A percentile compares a stretch with the other conserved stretches of the same genome.
These are phyloP conservation scores for Phytopythium ostracodes DNA, from an alignment of 352 stramenopile species.

Conservation along the genomic window DNA sequence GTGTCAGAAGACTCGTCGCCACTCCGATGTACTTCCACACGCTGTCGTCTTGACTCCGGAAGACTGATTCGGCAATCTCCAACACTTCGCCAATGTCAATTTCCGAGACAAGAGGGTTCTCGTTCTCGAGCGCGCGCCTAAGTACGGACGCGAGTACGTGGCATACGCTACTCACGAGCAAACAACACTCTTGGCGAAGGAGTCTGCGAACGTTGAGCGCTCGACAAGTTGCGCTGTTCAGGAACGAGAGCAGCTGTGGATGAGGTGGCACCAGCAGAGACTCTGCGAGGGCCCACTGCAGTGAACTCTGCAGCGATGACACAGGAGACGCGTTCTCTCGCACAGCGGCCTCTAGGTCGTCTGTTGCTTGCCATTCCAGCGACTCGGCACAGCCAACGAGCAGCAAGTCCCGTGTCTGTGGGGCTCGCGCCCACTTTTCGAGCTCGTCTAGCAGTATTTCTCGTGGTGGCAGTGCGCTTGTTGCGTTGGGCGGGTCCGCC, in stretches of 20 bases:
- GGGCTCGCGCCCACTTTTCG: background rate
- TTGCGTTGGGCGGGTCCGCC: too few species aligned
- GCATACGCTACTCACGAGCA: constrained; percentile 1
- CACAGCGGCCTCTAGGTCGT: background rate
- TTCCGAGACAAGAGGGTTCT: constrained; percentile 38
- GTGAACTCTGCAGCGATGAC: background rate
- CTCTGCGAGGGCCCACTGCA: constrained; percentile 1
- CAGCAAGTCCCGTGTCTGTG: background rate
- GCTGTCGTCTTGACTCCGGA: constrained; percentile 18
- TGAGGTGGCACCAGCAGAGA: background rate
- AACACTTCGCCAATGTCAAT: constrained; percentile 34
- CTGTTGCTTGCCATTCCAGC: constrained; percentile 3
- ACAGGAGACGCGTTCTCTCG: background rate
- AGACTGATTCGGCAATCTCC: constrained; percentile 22
- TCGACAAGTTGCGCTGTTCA: background rate
- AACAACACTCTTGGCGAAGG: background rate
- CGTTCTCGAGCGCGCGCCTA: constrained; percentile 12
- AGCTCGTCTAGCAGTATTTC: constrained; percentile 6
- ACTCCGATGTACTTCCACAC: constrained; percentile 30
- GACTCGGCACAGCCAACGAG: background rate
- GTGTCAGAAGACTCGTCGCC: constrained; percentile 15
- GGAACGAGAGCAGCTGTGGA: background rate
- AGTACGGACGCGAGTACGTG: constrained; percentile 1
- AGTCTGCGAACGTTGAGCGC: background rate
- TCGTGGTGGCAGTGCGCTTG: background rate